These are phyloP conservation scores for Didymellaceae sp. DNA, from an alignment of 2,329 filamentous ascomycete species.

Conservation along the genomic window DNA sequence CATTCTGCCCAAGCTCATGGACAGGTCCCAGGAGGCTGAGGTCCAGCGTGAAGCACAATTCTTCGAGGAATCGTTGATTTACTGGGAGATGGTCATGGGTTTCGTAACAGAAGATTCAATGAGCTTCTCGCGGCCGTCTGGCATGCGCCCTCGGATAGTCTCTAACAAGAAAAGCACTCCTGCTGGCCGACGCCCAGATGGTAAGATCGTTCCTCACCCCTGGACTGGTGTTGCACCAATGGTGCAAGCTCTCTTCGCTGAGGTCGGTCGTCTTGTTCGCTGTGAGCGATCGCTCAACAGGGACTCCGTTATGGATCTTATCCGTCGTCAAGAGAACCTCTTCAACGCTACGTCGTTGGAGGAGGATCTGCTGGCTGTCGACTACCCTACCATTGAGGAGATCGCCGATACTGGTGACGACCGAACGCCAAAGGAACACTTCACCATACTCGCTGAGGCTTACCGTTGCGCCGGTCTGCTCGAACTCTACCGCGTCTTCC, in stretches of 20 bases:
- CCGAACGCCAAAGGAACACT: constrained; percentile 60
- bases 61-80: constrained; percentile 63
- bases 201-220: constrained; percentile 53
- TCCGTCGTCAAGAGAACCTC: constrained; percentile 43
- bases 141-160: constrained; percentile 30
- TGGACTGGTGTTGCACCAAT: constrained; percentile 58
- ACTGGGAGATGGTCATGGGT: constrained; percentile 66
- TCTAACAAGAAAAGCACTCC: constrained; percentile 28
- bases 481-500: constrained; percentile 63
- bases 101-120: constrained; percentile 58
- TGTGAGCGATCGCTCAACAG: constrained; percentile 43
- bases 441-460: constrained; percentile 60
- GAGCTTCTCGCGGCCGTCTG: constrained; percentile 40
- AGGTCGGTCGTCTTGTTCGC: constrained; percentile 55
- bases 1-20: constrained; percentile 54
- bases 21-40: constrained; percentile 39
- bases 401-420: constrained; percentile 60
- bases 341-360: constrained; percentile 54
- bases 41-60: constrained; percentile 53
- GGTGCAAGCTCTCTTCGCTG: constrained; percentile 54
- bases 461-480: constrained; percentile 61
- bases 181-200: constrained; percentile 37
- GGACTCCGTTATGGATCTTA: constrained; percentile 36
- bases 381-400: constrained; percentile 55
- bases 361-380: constrained; percentile 54